Evolutionary conservation across 148 eudicot genomes (phyloP).

Genomic region (Chenopodium suecicum): DNA sequence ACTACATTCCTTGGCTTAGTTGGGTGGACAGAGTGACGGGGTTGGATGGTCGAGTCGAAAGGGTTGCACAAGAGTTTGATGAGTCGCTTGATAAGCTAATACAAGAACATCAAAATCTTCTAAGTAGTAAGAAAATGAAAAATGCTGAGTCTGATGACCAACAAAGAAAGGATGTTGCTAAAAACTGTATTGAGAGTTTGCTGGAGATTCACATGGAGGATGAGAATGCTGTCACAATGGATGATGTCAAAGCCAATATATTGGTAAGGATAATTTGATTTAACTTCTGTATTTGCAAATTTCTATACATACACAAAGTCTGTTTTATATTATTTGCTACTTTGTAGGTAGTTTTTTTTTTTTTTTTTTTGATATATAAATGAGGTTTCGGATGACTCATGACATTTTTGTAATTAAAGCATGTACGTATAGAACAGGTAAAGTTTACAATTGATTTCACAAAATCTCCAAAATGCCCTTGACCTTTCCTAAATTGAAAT

Average conservation of each 20-base stretch:
- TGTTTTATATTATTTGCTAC: too few relatives aligned
- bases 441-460: too few relatives aligned
- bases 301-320: too few relatives aligned
- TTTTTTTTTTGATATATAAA: too few relatives aligned
- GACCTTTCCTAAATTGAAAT: too few relatives aligned
- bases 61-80: slow-evolving; percentile 43
- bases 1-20: slow-evolving; percentile 39
- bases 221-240: slow-evolving; percentile 13
- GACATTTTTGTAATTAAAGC: too few relatives aligned
- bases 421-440: too few relatives aligned
- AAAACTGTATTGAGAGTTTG: slow-evolving; percentile 37
- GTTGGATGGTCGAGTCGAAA: slow-evolving; percentile 17
- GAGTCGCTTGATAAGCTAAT: slow-evolving; percentile 32
- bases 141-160: neutral
- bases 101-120: slow-evolving; percentile 23
- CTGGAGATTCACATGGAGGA: slow-evolving; percentile 30
- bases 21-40: slow-evolving; percentile 49
- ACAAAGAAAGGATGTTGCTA: neutral
- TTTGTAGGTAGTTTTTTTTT: too few relatives aligned
- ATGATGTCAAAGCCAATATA: slow-evolving; percentile 37
- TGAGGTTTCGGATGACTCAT: too few relatives aligned
- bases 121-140: neutral
- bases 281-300: neutral
- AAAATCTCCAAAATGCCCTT: too few relatives aligned
- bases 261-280: slow-evolving; percentile 21